Conservation (phyloP, 2,329 filamentous ascomycete genomes). For the Dactylonectria macrodidyma region DNA sequence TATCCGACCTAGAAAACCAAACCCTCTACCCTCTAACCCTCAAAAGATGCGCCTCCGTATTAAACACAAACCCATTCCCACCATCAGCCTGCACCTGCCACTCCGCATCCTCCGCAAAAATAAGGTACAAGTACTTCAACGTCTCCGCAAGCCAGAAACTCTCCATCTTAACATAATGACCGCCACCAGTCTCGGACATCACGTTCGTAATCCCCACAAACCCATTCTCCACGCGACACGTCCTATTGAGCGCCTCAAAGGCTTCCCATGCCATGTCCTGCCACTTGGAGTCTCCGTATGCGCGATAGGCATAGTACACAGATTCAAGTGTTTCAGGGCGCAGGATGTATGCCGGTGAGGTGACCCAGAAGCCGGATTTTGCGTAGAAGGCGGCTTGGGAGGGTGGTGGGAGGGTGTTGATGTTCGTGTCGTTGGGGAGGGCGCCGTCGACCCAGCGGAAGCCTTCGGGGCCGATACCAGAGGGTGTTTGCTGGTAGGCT, state of each 20-base stretch:
- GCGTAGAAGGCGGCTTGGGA: slow-evolving; percentile 73
- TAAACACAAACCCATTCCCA: slow-evolving; percentile 65
- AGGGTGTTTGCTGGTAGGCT: slow-evolving; percentile 78
- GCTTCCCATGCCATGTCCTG: slow-evolving; percentile 89
- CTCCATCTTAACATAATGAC: slow-evolving; percentile 80
- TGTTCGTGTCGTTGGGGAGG: slow-evolving; percentile 47
- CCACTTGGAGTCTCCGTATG: slow-evolving; percentile 82
- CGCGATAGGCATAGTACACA: slow-evolving; percentile 89
- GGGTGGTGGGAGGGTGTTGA: slow-evolving; percentile 57
- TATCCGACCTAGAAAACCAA: too few relatives aligned
- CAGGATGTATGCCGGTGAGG: slow-evolving; percentile 73
- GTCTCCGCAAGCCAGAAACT: slow-evolving; percentile 92
- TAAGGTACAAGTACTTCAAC: slow-evolving; percentile 86
- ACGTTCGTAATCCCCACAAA: slow-evolving; percentile 70
- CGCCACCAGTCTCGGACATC: slow-evolving; percentile 72
- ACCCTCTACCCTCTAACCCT: slow-evolving; percentile 35
- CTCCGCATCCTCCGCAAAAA: slow-evolving; percentile 72
- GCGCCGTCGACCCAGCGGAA: slow-evolving; percentile 73
- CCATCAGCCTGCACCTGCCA: slow-evolving; percentile 64
- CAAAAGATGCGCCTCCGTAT: slow-evolving; percentile 65
- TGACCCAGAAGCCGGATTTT: slow-evolving; percentile 80
- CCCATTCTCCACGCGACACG: slow-evolving; percentile 74
- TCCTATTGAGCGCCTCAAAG: slow-evolving; percentile 77
- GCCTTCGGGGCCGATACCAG: slow-evolving; percentile 82
- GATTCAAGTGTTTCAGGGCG: slow-evolving; percentile 88